Evolutionary conservation across 2,329 filamentous ascomycete species (phyloP), one percentile per base, ranked within the genome.

Genomic region (Sphaerostilbella broomeana): DNA sequence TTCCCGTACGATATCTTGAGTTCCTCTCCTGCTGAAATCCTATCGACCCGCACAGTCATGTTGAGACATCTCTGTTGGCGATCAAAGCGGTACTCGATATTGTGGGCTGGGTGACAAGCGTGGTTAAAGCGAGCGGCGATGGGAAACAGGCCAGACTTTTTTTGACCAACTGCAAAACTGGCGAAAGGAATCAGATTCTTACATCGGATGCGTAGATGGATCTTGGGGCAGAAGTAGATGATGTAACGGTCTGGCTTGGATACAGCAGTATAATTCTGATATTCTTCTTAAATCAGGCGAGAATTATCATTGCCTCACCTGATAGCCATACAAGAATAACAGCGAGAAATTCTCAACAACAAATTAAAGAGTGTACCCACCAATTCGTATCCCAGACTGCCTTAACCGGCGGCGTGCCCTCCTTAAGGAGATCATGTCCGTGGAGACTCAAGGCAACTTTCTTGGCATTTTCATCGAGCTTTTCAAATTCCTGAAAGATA

Each of bases 101-200:
- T 73, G 38, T 63, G 53, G 3, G 48, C 53, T 0, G 64, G 60
- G 2, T 47, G 43, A 49, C 76, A 80, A 0, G 73, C 68, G 50
- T 80, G 76, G 51, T 80, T 80, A 57, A 80, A 78, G 3, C 75
- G 64, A 0, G 73, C 69, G 0, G 68, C 71, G 5, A 73, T 58
- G 1, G 69, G 61, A 41, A 75, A 77, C 3, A 77, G 44, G 2
- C 61, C 64, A 0, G 61, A 65, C 6, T 54, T 48, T 3, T 48
- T 46, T 1, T 42, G 39, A 1, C 21, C 27, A 7, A 54, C 51
- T 2, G 52, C 48, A 28, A 63, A 59, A 36, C 61, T 61, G 31
- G 2, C 12, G 3, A 15, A 10, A 2, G n/a, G n/a, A n/a, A n/a
- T n/a, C n/a, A n/a, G n/a, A n/a, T n/a, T n/a, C n/a, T n/a, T n/a